phyloP scores from a whole-genome alignment of 257 asterid genomes.

The Salvia hispanica region DNA sequence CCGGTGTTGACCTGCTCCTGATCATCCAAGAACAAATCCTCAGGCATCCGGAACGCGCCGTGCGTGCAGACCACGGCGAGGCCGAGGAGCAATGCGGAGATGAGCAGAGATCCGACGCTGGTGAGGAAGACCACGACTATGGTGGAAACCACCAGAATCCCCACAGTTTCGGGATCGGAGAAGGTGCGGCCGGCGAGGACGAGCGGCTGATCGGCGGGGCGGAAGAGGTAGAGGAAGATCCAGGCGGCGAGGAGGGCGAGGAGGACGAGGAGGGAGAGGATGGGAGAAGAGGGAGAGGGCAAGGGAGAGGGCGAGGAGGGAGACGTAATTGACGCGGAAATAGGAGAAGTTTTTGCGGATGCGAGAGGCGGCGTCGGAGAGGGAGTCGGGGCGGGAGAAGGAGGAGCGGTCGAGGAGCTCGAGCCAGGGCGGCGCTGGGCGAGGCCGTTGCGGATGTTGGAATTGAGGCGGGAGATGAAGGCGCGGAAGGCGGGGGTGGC shows the following conservation, averaged over 20 bases:
- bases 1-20: constrained; percentile 72
- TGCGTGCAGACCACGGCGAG: constrained; percentile 65
- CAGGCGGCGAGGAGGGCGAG: constrained; percentile 69
- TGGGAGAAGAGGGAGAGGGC: constrained; percentile 80
- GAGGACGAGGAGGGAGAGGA: constrained; percentile 69
- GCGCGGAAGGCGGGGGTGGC: constrained; percentile 84
- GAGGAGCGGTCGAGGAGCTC: constrained; percentile 83
- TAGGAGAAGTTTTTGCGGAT: constrained; percentile 67
- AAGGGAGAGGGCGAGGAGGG: constrained; percentile 65
- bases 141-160: constrained; percentile 62
- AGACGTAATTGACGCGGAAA: constrained; percentile 79
- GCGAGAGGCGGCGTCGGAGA: constrained; percentile 85
- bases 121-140: constrained; percentile 77
- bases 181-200: constrained; percentile 71
- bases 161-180: constrained; percentile 68
- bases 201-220: constrained; percentile 74
- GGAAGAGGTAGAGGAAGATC: constrained; percentile 68
- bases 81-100: constrained; percentile 74
- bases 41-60: constrained; percentile 82
- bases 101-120: constrained; percentile 76
- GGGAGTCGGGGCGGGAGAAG: constrained; percentile 77
- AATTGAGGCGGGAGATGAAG: constrained; percentile 61
- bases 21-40: constrained; percentile 83
- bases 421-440: constrained; percentile 87
- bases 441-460: constrained; percentile 66